phyloP scores from a whole-genome alignment of 2,329 filamentous ascomycete genomes.

The Diaporthe velutina region DNA sequence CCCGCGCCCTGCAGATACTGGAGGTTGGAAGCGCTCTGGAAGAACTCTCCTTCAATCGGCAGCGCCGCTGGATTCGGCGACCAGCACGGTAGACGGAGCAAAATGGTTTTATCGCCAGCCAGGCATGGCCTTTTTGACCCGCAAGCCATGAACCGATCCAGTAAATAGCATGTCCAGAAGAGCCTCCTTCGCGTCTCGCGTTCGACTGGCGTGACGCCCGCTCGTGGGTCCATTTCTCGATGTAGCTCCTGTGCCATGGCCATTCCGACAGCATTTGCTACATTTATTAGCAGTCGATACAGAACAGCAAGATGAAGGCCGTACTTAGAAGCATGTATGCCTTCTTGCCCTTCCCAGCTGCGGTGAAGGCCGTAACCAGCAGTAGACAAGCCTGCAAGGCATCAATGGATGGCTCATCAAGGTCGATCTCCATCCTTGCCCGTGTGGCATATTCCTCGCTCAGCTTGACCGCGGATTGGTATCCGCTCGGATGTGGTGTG shows the following conservation, averaged over 20 bases:
- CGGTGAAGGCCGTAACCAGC: constrained; percentile 81
- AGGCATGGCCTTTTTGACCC: constrained; percentile 87
- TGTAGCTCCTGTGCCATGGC: constrained; percentile 85
- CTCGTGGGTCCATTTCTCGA: constrained; percentile 76
- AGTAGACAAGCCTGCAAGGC: constrained; percentile 81
- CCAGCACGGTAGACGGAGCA: constrained; percentile 83
- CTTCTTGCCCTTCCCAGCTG: constrained; percentile 84
- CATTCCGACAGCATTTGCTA: constrained; percentile 85
- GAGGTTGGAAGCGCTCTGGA: constrained; percentile 82
- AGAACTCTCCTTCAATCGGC: constrained; percentile 82
- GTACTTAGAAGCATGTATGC: constrained; percentile 88
- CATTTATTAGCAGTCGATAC: constrained; percentile 49
- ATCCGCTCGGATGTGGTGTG: constrained; percentile 74
- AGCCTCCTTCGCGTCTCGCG: constrained; percentile 82
- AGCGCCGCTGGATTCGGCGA: constrained; percentile 71
- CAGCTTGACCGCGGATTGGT: constrained; percentile 75
- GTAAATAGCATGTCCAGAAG: constrained; percentile 90
- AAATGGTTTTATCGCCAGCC: constrained; percentile 81
- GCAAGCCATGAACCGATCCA: constrained; percentile 86
- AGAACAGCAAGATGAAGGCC: constrained; percentile 19
- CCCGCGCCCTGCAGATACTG: constrained; percentile 78
- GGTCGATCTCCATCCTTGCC: constrained; percentile 78
- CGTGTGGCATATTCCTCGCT: constrained; percentile 81
- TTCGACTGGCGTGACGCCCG: constrained; percentile 75
- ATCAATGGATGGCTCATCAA: constrained; percentile 85